These are phyloP conservation scores for Herpetomonas tarakana DNA, from an alignment of 208 protist genomes.

Conservation along the genomic window DNA sequence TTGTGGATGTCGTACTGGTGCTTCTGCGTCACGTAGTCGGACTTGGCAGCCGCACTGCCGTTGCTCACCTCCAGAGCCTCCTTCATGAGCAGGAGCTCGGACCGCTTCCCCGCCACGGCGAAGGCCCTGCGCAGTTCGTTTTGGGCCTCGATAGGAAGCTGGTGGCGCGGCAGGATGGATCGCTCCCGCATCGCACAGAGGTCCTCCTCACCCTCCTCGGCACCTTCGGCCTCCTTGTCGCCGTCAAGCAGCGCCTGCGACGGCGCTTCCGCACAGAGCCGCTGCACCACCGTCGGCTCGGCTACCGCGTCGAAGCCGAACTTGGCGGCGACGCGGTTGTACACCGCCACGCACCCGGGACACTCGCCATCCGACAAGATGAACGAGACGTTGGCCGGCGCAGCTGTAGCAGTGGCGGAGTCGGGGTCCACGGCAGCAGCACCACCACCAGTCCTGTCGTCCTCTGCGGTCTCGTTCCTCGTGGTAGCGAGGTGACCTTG, in stretches of 20 bases:
- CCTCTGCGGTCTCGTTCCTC: constrained; percentile 7
- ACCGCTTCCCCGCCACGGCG: constrained; percentile 41
- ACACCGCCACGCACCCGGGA: constrained; percentile 66
- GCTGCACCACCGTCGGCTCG: constrained; percentile 3
- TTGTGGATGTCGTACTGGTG: constrained; percentile 32
- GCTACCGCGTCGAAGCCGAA: constrained; percentile 42
- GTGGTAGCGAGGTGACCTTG: background rate
- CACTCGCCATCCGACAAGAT: constrained; percentile 56
- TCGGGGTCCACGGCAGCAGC: constrained; percentile 2
- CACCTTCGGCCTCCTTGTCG: constrained; percentile 10
- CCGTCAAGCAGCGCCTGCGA: background rate
- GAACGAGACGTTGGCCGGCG: constrained; percentile 16
- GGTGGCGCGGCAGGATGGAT: constrained; percentile 30
- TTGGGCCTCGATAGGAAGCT: constrained; percentile 50
- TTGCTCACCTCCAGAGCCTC: constrained; percentile 78
- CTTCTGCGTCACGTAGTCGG: constrained; percentile 49
- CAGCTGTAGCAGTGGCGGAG: too few species aligned
- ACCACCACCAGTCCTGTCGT: background rate
- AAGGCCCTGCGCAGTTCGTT: constrained; percentile 46
- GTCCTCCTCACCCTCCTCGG: constrained; percentile 22
- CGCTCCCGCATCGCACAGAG: background rate
- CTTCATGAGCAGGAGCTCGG: constrained; percentile 62
- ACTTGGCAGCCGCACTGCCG: constrained; percentile 29
- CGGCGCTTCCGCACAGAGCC: background rate
- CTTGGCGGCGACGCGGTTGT: constrained; percentile 70